phyloP scores from a whole-genome alignment of 768 basidiomycete genomes.

The Pleurotus citrinopileatus region DNA sequence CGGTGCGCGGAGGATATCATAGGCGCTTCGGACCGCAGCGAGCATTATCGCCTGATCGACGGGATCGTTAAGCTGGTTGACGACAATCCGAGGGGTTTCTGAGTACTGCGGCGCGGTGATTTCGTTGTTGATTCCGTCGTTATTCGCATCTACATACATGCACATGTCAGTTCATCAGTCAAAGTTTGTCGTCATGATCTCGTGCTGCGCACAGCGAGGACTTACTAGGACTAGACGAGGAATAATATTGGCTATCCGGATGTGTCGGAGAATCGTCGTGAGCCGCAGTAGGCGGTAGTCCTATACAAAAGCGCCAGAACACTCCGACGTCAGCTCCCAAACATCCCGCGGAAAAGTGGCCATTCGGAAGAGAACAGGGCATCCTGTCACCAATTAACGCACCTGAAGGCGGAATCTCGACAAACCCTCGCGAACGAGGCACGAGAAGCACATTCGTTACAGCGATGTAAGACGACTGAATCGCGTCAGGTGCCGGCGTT shows the following conservation, averaged over 20 bases:
- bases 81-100: not conserved
- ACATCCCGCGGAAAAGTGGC: no score
- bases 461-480: constrained; percentile 2
- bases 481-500: constrained; percentile 1
- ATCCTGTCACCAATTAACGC: no score
- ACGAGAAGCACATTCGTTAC: not conserved
- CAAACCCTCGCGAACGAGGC: constrained; percentile 1
- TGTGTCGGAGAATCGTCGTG: no score
- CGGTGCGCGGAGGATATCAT: not conserved
- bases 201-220: not conserved
- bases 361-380: no score
- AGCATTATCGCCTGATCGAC: not conserved
- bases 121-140: not conserved
- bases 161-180: no score
- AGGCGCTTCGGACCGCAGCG: not conserved
- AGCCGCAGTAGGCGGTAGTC: no score
- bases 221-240: no score
- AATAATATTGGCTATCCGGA: not conserved
- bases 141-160: not conserved
- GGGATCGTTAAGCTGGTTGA: constrained; percentile 8
- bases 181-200: no score
- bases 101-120: not conserved
- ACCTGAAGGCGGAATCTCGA: not conserved
- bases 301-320: no score
- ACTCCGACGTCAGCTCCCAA: no score